phyloP scores from a whole-genome alignment of 202 grass and related monocot species.

The Setaria italica region DNA sequence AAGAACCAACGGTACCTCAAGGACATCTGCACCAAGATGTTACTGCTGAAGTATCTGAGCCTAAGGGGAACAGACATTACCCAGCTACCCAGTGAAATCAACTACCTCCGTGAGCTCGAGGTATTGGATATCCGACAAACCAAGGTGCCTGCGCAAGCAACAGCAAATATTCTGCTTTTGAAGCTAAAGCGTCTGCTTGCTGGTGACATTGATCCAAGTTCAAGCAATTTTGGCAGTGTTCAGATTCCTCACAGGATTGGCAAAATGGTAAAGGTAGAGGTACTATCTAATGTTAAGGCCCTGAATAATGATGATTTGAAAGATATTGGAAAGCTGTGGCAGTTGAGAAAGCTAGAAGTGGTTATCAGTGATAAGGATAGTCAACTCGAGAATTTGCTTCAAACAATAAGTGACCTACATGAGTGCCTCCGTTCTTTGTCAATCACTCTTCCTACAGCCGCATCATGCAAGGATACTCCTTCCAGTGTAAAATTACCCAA shows the following conservation, averaged over 20 bases:
- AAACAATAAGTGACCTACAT: background rate
- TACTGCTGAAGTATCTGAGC: constrained; percentile 34
- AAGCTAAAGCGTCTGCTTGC: constrained; percentile 5
- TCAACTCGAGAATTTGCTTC: constrained; percentile 11
- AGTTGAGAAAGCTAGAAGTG: constrained; percentile 20
- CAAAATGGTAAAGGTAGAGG: constrained; percentile 11
- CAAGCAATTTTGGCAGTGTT: too few relatives aligned
- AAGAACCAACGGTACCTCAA: background rate
- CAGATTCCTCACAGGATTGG: background rate
- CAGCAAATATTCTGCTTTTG: background rate
- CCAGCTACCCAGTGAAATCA: background rate
- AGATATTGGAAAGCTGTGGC: background rate
- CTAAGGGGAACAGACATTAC: background rate
- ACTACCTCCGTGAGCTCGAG: constrained; percentile 18
- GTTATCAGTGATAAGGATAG: background rate
- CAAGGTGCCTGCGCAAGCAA: background rate
- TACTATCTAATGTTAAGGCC: background rate
- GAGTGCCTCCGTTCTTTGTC: background rate
- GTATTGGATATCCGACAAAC: constrained; percentile 29
- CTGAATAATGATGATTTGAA: background rate
- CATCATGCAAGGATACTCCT: background rate
- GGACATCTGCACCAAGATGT: constrained; percentile 17
- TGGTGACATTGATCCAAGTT: background rate
- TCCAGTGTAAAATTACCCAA: fast-evolving
- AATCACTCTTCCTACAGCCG: background rate